These are phyloP conservation scores for Acanthamoeba royreba DNA, from an alignment of 208 protist genomes.

Conservation along the genomic window DNA sequence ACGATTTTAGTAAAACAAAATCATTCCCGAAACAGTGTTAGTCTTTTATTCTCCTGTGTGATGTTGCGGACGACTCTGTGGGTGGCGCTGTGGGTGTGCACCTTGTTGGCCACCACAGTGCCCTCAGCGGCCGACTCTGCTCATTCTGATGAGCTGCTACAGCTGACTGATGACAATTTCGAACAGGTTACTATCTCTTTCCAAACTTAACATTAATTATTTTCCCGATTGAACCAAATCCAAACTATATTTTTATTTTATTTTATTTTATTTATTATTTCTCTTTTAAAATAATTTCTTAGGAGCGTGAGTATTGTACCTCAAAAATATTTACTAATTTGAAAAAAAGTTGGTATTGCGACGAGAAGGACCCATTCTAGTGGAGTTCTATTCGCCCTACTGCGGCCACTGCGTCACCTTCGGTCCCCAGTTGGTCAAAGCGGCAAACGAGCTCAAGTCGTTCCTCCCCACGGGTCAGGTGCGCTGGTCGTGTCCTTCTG, in stretches of 20 bases:
- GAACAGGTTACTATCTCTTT: too few relatives aligned
- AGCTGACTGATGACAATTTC: neutral
- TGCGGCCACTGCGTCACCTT: neutral
- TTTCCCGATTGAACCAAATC: too few relatives aligned
- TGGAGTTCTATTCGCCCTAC: neutral
- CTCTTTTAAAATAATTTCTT: neutral
- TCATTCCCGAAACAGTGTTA: too few relatives aligned
- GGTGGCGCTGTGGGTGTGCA: too few relatives aligned
- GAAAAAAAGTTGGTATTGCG: neutral
- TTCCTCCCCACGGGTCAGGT: neutral
- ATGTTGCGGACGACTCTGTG: too few relatives aligned
- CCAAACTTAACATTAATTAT: too few relatives aligned
- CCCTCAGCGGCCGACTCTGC: too few relatives aligned
- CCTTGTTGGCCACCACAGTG: too few relatives aligned
- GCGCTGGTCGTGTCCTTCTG: neutral
- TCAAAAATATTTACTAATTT: neutral
- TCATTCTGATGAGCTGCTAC: too few relatives aligned
- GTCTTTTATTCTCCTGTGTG: too few relatives aligned
- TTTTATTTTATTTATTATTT: neutral
- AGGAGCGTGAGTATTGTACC: neutral
- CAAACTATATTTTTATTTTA: too few relatives aligned
- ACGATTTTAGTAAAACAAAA: too few relatives aligned
- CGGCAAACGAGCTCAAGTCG: neutral
- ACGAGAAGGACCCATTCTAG: neutral
- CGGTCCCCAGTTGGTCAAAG: neutral